These are phyloP conservation scores for Gymnopilus dilepis DNA, from an alignment of 768 basidiomycete species.

Conservation along the genomic window DNA sequence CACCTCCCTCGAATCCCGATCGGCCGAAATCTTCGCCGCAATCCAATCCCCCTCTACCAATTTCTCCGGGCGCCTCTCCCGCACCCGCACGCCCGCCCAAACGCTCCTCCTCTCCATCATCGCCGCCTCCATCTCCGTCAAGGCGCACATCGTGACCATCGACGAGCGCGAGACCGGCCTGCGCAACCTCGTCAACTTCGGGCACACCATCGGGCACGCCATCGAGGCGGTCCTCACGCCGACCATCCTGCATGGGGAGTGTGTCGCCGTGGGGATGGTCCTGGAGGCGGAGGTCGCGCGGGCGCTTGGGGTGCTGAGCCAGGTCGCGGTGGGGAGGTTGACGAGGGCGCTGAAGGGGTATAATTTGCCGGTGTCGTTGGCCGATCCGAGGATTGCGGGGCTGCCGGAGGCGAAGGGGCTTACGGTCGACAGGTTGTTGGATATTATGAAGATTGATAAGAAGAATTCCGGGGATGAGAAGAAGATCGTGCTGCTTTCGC, in stretches of 20 bases:
- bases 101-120: conserved; percentile 90
- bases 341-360: conserved; percentile 88
- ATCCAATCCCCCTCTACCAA: conserved; percentile 73
- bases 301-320: conserved; percentile 83
- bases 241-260: conserved; percentile 94
- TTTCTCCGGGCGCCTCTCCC: conserved; percentile 59
- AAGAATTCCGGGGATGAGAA: conserved; percentile 94
- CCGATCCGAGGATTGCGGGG: conserved; percentile 77
- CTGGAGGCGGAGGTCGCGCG: conserved; percentile 95
- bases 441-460: conserved; percentile 97
- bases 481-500: conserved; percentile 90
- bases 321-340: conserved; percentile 92
- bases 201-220: conserved; percentile 97
- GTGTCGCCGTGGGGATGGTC: conserved; percentile 94
- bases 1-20: conserved; percentile 82
- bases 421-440: conserved; percentile 80
- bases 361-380: conserved; percentile 83
- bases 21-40: conserved; percentile 85
- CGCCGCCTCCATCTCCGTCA: conserved; percentile 91
- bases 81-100: conserved; percentile 76
- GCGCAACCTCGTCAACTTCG: conserved; percentile 98
- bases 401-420: conserved; percentile 75
- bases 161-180: conserved; percentile 97
- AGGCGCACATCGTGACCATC: conserved; percentile 95
- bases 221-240: conserved; percentile 97